Evolutionary conservation across 2,329 filamentous ascomycete genomes (phyloP).

Genomic region (Scedosporium apiospermum): DNA sequence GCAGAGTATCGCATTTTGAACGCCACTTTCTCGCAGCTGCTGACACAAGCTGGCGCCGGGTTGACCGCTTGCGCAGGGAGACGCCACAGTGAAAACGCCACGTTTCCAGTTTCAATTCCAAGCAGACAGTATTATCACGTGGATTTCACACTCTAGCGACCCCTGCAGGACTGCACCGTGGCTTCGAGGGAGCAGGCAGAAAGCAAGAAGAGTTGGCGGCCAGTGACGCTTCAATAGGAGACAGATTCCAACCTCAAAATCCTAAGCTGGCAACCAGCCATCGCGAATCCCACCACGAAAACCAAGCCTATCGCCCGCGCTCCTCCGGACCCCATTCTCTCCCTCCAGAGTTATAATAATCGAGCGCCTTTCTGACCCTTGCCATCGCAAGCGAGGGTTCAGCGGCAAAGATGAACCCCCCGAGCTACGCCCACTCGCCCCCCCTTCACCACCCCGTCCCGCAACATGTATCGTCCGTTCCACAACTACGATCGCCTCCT

Average conservation of each 20-base stretch:
- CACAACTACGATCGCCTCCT: constrained; percentile 89
- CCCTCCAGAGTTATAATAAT: too few species aligned
- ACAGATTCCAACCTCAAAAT: background rate
- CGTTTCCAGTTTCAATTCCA: background rate
- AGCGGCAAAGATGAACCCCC: constrained; percentile 67
- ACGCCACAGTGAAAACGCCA: background rate
- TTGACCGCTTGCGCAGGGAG: background rate
- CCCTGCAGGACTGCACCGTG: too few species aligned
- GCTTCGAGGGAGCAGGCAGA: too few species aligned
- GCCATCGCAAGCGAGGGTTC: too few species aligned
- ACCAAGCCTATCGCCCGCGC: constrained; percentile 1
- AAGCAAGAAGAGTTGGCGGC: background rate
- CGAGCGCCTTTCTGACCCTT: too few species aligned
- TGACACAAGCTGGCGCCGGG: background rate
- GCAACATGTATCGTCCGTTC: constrained; percentile 96
- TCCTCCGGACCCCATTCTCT: background rate
- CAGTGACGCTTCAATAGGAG: background rate
- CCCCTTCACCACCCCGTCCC: constrained; percentile 95
- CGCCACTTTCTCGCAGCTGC: background rate
- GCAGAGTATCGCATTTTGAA: background rate
- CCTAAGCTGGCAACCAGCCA: background rate
- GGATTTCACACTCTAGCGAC: background rate
- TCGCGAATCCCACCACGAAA: background rate
- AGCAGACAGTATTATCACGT: background rate
- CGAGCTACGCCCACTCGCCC: constrained; percentile 77